phyloP scores from a whole-genome alignment of 2,329 filamentous ascomycete genomes.

The Aschersonia sp. region DNA sequence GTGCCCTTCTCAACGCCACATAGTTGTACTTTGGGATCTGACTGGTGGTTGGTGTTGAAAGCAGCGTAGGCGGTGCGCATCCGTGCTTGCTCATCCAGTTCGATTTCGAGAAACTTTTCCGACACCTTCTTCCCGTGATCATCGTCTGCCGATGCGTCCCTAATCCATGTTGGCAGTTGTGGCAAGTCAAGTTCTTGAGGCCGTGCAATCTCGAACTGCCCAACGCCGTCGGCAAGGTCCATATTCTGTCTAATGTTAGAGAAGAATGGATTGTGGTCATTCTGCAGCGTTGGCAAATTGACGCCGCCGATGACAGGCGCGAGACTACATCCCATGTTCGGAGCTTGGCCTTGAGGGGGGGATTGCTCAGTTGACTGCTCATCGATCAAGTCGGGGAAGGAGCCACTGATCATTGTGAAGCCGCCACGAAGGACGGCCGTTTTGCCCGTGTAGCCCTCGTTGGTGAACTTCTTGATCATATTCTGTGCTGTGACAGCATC shows the following conservation, averaged over 20 bases:
- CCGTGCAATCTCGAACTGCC: conserved; percentile 51
- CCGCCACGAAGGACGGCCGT: conserved; percentile 70
- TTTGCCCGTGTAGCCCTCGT: conserved; percentile 65
- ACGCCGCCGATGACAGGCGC: conserved; percentile 79
- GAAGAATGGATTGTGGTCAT: conserved; percentile 78
- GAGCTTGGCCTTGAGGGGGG: conserved; percentile 1
- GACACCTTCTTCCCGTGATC: conserved; percentile 72
- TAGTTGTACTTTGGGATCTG: conserved; percentile 44
- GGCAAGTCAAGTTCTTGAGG: conserved; percentile 30
- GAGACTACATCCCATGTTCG: conserved; percentile 27
- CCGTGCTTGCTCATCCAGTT: conserved; percentile 74
- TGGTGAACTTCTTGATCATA: conserved; percentile 84
- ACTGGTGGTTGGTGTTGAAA: conserved; percentile 24
- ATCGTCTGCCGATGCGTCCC: conserved; percentile 45
- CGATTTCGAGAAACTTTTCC: conserved; percentile 71
- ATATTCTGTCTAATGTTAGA: conserved; percentile 93
- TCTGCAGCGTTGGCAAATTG: conserved; percentile 55
- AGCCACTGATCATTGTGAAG: conserved; percentile 57
- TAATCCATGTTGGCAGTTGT: conserved; percentile 64
- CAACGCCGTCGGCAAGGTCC: conserved; percentile 86
- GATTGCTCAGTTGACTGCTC: conserved; percentile 21
- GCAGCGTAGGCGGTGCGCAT: conserved; percentile 66
- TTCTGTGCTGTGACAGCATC: conserved; percentile 72
- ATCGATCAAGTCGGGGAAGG: conserved; percentile 53
- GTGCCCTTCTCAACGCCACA: conserved; percentile 87